Evolutionary conservation across 768 basidiomycete genomes (phyloP), one percentile per base, ranked within the genome.

Genomic region (Agaricus subrufescens): DNA sequence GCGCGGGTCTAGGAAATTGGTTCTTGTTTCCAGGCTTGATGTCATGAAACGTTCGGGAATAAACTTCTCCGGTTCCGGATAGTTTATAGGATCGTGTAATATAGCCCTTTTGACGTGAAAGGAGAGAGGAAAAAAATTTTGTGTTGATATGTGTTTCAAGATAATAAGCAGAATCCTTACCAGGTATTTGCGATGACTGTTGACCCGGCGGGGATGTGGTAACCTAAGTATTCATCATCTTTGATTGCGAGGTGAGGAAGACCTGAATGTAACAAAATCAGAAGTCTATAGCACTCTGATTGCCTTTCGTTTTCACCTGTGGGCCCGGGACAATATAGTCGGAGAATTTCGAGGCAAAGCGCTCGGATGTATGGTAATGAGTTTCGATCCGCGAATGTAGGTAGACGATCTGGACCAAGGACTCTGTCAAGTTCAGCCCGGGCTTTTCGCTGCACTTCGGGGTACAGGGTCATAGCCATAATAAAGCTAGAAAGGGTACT

Each of bases 401-500:
- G 70, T 26, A 68, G 55, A 11, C 65, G 56, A 57, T 62, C 62
- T 8, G 48, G 44, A 12, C 66, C 66, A 5, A 68, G 61, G 39
- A 69, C 63, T 7, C 46, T 37, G 31, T 70, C 69, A 27, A 70
- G 59, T 51, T 71, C 66, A 30, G 57, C 50, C 26, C 62, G 61
- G 4, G 56, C 63, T 43, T 58, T 60, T 11, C 27, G 19, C 37
- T 64, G 63, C 11, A 62, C 55, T 4, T 59, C 43, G 1, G 59
- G 61, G 31, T 59, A 53, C 5, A 59, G 58, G 19, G 58, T 52
- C 63, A 64, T 64, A 29, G 58, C 59, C 23, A 62, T n/a, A 47
- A 64, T 54, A 46, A 55, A 55, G 29, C 54, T 55, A 19, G 30
- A 48, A 15, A 55, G 27, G 15, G 31, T 29, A 15, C 54, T 55